Evolutionary conservation across 306 rosid genomes (phyloP), one percentile per base, ranked within the genome.

Genomic region (Cotoneaster glaucophyllus): DNA sequence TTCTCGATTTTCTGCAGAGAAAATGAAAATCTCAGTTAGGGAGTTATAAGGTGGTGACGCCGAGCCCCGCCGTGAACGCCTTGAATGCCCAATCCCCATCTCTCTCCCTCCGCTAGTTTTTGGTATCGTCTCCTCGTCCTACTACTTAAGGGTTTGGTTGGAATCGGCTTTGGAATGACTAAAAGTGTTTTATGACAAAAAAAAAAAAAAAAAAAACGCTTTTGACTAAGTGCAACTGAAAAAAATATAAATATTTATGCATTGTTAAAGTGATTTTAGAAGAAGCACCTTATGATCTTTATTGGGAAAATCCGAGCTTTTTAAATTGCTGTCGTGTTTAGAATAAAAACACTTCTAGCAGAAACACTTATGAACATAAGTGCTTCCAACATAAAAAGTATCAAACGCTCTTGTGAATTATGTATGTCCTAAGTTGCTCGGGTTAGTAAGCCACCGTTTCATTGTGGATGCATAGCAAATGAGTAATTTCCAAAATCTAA

Each of bases 81-180:
- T 82, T 93, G 87, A 93, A 93, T 18, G 93, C 89, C 78, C 78
- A 93, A 76, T 93, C 96, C 94, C 97, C 98, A 91, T 91, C 66
- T 25, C 76, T 73, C 19, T 1, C 53, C 2, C 19, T 70, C 61
- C 15, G 37, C 26, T 25, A 2, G 21, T 21, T 34, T 53, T 71
- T 53, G 75, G 44, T 29, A 18, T 29, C 43, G 68, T 31, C 44
- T 31, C 24, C 67, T 22, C 5, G 3, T 59, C 34, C 21, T 9
- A 31, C 24, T 3, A 4, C 26, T 32, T 0, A n/a, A 9, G 62
- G 14, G 28, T 11, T n/a, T 22, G 25, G 9, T n/a, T n/a, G 62
- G 6, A 21, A 9, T 8, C 1, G 5, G 4, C 0, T 8, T 56
- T 56, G 26, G 11, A 9, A 19, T 17, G 8, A 5, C 3, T 48